Base-by-base conservation (phyloP, 2,329 filamentous ascomycete genomes). In the Aspergillus vadensis region DNA sequence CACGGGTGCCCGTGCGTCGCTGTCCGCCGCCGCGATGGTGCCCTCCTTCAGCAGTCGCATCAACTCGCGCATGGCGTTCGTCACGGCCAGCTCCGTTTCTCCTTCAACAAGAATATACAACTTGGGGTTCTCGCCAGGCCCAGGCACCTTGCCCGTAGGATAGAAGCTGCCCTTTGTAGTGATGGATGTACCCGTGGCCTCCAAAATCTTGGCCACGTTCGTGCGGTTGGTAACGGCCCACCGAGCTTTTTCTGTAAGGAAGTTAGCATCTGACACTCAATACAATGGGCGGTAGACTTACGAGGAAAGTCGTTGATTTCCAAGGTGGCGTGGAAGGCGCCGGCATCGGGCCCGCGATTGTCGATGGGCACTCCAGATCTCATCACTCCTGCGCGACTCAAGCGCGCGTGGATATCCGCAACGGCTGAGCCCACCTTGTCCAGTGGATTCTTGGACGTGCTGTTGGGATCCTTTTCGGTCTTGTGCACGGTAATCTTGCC, bases 291-390 rank as follows among this genome's bases (percentile, higher is more conserved):
- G 50, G 10, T 7, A 10, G 27, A 55, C 81, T 78, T 80, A 83
- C 81, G 95, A 36, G 95, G 95, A 78, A 98, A 98, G 78, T 99
- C 95, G 77, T 99, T 99, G 85, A 99, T 99, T 77, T 98, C 95
- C 63, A 99, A 83, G 4, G 94, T 98, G 15, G 95, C 93, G 76
- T 99, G 95, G 84, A 92, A 99, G 0, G 93, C 92, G 55, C 95
- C 95, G 3, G 95, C 95, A 76, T 99, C 95, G 0, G 95, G 95
- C 1, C 95, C 95, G 77, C 97, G 97, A 80, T 99, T 99, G 81
- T 99, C 95, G 73, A 97, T 96, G 7, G 95, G 92, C 63, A 96
- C 93, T 14, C 95, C 95, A 4, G 91, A 90, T 62, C 95, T 90
- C 70, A 97, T 88, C 74, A 95, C 90, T 38, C 93, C 93, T 36